Percentiles rank a stretch among this genome's conserved stretches.
These are phyloP conservation scores for Euclidium syriacum DNA, from an alignment of 345 rosid genomes.

Conservation along the genomic window DNA sequence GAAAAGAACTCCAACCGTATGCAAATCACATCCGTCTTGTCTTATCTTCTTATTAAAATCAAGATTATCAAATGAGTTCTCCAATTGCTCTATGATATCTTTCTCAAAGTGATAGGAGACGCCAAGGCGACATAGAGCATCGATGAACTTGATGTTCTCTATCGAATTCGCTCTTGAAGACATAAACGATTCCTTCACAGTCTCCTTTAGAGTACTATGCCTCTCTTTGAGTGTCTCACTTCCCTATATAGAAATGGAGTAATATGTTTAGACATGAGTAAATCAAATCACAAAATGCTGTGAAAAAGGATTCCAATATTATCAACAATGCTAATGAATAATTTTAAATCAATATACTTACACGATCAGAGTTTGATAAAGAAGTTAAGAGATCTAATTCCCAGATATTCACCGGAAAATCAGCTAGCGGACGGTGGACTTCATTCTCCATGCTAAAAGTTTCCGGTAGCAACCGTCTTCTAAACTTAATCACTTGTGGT, in stretches of 20 bases:
- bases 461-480: too few species aligned
- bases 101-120: conserved; percentile 17
- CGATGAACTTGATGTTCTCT: conserved; percentile 18
- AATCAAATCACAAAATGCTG: background rate
- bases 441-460: background rate
- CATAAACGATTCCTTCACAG: conserved; percentile 1
- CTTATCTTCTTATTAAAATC: background rate
- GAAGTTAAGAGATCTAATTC: background rate
- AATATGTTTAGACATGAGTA: background rate
- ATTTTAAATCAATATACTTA: background rate
- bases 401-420: conserved; percentile 1
- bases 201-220: background rate
- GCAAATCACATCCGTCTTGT: background rate
- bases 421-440: conserved; percentile 1
- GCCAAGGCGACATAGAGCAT: conserved; percentile 20
- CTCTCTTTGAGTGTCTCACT: conserved; percentile 1
- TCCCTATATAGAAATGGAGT: background rate
- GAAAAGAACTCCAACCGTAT: conserved; percentile 10
- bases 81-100: background rate
- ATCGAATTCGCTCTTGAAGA: background rate
- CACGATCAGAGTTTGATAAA: background rate
- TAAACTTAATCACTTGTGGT: background rate
- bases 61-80: background rate
- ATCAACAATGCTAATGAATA: background rate
- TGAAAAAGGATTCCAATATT: background rate